Percentiles rank a stretch among this genome's conserved stretches.
Evolutionary conservation across 129 eudicot species (phyloP).

Genomic region (Ambrosia trifida): DNA sequence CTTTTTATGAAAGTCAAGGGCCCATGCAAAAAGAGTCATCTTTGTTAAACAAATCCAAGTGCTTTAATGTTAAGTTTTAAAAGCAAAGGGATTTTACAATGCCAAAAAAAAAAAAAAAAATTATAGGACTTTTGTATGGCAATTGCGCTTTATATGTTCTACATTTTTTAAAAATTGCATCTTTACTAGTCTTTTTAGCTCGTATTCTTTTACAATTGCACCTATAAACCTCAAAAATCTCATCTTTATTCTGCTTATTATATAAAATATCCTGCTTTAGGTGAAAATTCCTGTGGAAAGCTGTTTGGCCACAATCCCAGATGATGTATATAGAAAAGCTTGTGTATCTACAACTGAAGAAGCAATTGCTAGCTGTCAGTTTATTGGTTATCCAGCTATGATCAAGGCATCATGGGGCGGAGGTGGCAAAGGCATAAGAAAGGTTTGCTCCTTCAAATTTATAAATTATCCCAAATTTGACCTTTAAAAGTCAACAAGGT

Average conservation of each 20-base stretch:
- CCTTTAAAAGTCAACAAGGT: conserved; percentile 7
- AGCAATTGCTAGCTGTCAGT: conserved; percentile 93
- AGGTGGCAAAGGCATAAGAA: conserved; percentile 98
- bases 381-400: conserved; percentile 99
- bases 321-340: conserved; percentile 74
- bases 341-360: conserved; percentile 94
- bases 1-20: neutral
- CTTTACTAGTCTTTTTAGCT: neutral
- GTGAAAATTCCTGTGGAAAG: conserved; percentile 83
- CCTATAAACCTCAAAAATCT: neutral
- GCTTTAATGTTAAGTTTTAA: neutral
- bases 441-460: conserved; percentile 48
- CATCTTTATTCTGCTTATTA: neutral
- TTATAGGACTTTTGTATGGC: neutral
- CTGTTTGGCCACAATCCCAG: conserved; percentile 74
- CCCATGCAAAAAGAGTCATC: neutral
- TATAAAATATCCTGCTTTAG: conserved; percentile 32
- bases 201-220: neutral
- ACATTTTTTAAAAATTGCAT: neutral
- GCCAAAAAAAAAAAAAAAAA: neutral
- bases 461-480: neutral
- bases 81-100: neutral
- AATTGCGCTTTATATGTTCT: too few relatives aligned
- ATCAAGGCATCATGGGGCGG: conserved; percentile 99
- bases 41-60: neutral